These are phyloP conservation scores for Talaromyces sp. DNA, from an alignment of 2,329 filamentous ascomycete species.

Conservation along the genomic window DNA sequence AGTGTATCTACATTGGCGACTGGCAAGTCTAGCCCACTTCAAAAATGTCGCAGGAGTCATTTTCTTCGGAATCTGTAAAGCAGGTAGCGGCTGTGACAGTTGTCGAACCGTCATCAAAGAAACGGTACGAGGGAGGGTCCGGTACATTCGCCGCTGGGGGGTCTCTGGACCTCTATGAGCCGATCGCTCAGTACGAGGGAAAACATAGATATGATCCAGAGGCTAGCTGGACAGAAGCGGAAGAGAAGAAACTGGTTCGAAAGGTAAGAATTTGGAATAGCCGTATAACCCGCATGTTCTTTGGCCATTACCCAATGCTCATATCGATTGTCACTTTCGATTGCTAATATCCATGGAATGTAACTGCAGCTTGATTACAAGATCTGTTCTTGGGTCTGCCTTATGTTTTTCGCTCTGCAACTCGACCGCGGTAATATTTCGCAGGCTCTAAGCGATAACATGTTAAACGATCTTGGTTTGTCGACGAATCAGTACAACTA, in stretches of 20 bases:
- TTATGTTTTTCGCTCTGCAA: conserved; percentile 5
- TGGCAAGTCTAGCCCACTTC: too few species aligned
- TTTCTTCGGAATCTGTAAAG: too few species aligned
- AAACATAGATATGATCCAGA: background rate
- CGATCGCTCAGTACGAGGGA: background rate
- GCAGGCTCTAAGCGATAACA: conserved; percentile 3
- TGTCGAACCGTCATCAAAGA: too few species aligned
- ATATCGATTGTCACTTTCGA: background rate
- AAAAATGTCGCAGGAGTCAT: too few species aligned
- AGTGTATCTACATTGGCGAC: too few species aligned
- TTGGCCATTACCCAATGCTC: too few species aligned
- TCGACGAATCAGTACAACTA: background rate
- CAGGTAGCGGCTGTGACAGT: too few species aligned
- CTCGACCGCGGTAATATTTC: conserved; percentile 1
- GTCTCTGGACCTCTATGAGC: too few species aligned
- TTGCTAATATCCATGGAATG: background rate
- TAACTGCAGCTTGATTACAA: background rate
- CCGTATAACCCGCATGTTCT: too few species aligned
- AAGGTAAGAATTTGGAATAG: background rate
- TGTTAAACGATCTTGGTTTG: conserved; percentile 1
- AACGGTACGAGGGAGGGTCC: too few species aligned
- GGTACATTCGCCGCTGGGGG: too few species aligned
- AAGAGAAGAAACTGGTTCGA: background rate
- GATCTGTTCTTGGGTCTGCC: background rate
- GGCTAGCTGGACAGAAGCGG: background rate